phyloP scores from a whole-genome alignment of 257 asterid species.

The Eucommia ulmoides region DNA sequence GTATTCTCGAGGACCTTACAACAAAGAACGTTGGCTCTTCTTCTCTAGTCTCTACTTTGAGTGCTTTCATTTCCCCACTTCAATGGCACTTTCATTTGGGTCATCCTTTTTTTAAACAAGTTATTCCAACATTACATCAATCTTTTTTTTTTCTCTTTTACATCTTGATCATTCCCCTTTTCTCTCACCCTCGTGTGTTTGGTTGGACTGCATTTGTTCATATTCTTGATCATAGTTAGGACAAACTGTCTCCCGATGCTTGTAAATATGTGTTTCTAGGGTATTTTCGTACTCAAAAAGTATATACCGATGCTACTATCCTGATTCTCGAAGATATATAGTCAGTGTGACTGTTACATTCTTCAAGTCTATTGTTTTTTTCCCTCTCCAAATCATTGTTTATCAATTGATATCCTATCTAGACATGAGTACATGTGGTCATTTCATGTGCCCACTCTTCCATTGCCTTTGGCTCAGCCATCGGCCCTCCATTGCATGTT shows the following conservation, averaged over 20 bases:
- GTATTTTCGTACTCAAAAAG: not conserved
- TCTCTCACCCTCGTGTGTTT: not conserved
- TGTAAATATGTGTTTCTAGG: too few species aligned
- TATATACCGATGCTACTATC: too few species aligned
- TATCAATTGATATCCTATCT: not conserved
- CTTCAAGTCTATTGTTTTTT: not conserved
- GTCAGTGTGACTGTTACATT: too few species aligned
- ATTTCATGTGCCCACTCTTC: not conserved
- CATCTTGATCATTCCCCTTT: not conserved
- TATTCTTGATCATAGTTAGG: not conserved
- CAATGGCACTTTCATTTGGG: not conserved
- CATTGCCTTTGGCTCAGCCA: not conserved
- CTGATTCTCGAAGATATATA: not conserved
- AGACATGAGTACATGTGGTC: not conserved
- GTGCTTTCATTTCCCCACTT: too few species aligned
- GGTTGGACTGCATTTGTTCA: not conserved
- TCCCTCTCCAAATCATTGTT: not conserved
- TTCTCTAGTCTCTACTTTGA: too few species aligned
- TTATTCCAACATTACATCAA: not conserved
- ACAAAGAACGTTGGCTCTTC: too few species aligned
- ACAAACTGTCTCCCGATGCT: not conserved
- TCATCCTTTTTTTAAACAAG: not conserved
- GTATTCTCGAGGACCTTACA: too few species aligned
- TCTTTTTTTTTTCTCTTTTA: too few species aligned
- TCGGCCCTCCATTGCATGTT: not conserved